Evolutionary conservation across 2,329 filamentous ascomycete genomes (phyloP).

Genomic region (Diplodia mutila): DNA sequence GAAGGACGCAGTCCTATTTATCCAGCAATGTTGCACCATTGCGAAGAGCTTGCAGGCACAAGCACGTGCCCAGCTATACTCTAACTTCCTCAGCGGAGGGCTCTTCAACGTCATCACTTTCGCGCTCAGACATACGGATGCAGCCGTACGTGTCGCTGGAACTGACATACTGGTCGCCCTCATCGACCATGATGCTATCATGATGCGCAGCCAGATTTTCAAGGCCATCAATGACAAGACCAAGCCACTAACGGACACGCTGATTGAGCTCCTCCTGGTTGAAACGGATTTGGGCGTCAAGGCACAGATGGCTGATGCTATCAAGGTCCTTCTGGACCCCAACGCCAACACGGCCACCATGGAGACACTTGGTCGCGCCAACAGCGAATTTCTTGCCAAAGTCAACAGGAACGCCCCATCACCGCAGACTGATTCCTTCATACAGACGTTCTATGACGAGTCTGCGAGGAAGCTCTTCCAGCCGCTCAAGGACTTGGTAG

Average conservation of each 20-base stretch:
- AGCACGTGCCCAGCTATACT: conserved; percentile 78
- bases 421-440: conserved; percentile 76
- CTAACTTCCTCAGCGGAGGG: conserved; percentile 86
- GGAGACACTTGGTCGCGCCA: conserved; percentile 63
- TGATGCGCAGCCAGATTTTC: conserved; percentile 93
- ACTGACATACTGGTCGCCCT: conserved; percentile 92
- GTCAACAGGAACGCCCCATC: conserved; percentile 55
- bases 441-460: conserved; percentile 86
- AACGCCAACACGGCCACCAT: conserved; percentile 62
- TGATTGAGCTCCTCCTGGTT: conserved; percentile 88
- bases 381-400: conserved; percentile 70
- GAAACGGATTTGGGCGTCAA: conserved; percentile 95
- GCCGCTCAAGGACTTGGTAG: conserved; percentile 80
- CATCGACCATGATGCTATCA: conserved; percentile 92
- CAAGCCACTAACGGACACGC: conserved; percentile 82
- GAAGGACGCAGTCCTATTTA: conserved; percentile 93
- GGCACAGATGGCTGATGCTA: conserved; percentile 90
- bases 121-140: conserved; percentile 82
- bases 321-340: conserved; percentile 89
- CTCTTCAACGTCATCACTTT: conserved; percentile 90
- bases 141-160: conserved; percentile 84
- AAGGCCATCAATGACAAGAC: conserved; percentile 88
- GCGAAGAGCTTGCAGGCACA: conserved; percentile 92
- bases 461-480: conserved; percentile 85
- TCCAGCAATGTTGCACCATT: conserved; percentile 93